Evolutionary conservation across 345 rosid genomes (phyloP).

Genomic region (Dimocarpus longan): DNA sequence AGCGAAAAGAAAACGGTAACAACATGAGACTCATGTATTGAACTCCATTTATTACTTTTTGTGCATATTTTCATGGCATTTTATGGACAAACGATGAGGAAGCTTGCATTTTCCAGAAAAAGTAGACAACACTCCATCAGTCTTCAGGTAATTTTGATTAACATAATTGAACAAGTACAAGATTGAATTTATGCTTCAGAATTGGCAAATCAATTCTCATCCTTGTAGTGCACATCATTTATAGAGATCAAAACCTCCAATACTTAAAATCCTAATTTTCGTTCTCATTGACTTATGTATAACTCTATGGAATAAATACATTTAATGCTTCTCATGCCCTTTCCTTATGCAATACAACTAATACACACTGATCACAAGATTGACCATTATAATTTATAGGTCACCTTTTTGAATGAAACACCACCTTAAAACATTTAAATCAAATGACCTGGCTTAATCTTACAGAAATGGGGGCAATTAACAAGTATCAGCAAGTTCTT

Average conservation of each 20-base stretch:
- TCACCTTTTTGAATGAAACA: not conserved
- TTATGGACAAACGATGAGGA: not conserved
- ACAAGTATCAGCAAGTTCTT: not conserved
- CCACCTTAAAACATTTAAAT: not conserved
- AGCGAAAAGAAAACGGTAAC: not conserved
- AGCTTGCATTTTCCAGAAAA: not conserved
- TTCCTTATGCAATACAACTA: not conserved
- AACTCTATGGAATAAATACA: not conserved
- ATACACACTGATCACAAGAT: not conserved
- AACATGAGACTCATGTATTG: not conserved
- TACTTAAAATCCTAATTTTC: not conserved
- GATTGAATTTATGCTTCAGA: not conserved
- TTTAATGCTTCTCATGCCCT: not conserved
- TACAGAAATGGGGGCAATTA: not conserved
- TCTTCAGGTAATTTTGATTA: not conserved
- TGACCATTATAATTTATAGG: not conserved
- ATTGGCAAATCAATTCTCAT: not conserved
- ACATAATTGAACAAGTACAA: not conserved
- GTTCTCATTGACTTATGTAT: not conserved
- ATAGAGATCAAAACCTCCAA: not conserved
- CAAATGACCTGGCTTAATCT: not conserved
- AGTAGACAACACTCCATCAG: not conserved
- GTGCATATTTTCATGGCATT: not conserved
- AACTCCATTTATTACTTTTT: not conserved
- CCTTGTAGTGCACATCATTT: not conserved